phyloP scores from a whole-genome alignment of 1,284 basidiomycete genomes.

The Sanguinoderma infundibulare region DNA sequence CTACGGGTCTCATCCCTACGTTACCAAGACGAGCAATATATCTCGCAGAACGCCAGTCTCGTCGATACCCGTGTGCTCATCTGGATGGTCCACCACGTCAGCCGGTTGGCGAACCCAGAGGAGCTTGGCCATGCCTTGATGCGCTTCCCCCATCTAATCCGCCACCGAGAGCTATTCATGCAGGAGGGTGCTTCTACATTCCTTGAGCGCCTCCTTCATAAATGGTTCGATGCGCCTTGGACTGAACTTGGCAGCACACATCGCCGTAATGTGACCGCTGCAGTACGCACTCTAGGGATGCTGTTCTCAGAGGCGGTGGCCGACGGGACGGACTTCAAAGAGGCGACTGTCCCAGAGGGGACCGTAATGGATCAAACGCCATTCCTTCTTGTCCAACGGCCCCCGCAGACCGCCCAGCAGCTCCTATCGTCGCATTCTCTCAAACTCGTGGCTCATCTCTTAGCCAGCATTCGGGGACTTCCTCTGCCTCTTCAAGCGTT shows the following conservation, averaged over 20 bases:
- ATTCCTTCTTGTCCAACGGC: background rate
- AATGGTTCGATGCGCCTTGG: background rate
- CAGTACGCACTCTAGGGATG: background rate
- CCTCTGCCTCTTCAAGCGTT: background rate
- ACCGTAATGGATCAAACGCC: background rate
- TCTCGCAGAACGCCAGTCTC: background rate
- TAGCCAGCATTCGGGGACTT: background rate
- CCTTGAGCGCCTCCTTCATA: constrained; percentile 6
- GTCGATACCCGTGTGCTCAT: constrained; percentile 1
- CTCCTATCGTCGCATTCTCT: background rate
- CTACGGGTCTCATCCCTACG: constrained; percentile 1
- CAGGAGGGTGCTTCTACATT: background rate
- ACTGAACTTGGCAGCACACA: background rate
- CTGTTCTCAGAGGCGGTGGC: background rate
- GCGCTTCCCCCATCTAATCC: constrained; percentile 6
- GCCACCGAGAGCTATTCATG: constrained; percentile 5
- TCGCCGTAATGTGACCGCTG: background rate
- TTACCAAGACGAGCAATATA: constrained; percentile 4
- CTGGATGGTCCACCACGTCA: constrained; percentile 7
- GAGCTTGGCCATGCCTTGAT: constrained; percentile 1
- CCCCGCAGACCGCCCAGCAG: background rate
- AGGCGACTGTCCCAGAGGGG: background rate
- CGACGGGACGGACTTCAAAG: background rate
- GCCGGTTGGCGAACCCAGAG: background rate
- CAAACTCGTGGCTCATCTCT: background rate